These are phyloP conservation scores for Ustilago curta DNA, from an alignment of 1,284 basidiomycete genomes.

Conservation along the genomic window DNA sequence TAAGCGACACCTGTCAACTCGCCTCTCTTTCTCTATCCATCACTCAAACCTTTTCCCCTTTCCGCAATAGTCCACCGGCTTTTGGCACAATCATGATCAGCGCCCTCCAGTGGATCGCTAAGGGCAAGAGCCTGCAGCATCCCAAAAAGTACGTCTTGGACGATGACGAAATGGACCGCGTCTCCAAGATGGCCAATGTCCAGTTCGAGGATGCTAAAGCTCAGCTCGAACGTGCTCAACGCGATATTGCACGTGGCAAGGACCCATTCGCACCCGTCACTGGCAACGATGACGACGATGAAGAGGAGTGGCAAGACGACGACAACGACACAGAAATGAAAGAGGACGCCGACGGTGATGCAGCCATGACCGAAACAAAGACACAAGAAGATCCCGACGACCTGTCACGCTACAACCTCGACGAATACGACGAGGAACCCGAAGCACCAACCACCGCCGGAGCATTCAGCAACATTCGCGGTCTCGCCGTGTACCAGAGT, in stretches of 20 bases:
- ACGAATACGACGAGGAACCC: slow-evolving; percentile 81
- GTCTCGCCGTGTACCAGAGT: slow-evolving; percentile 88
- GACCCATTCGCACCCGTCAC: slow-evolving; percentile 51
- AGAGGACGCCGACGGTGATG: slow-evolving; percentile 76
- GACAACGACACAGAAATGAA: slow-evolving; percentile 69
- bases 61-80: neutral
- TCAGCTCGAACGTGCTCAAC: slow-evolving; percentile 76
- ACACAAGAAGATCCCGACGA: slow-evolving; percentile 77
- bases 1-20: too few species aligned
- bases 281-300: slow-evolving; percentile 46
- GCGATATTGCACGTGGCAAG: slow-evolving; percentile 50
- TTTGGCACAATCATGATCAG: slow-evolving; percentile 70
- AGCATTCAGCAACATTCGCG: slow-evolving; percentile 95
- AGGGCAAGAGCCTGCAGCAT: slow-evolving; percentile 81
- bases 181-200: slow-evolving; percentile 86
- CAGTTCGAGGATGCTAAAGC: slow-evolving; percentile 87
- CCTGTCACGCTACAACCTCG: slow-evolving; percentile 89
- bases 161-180: slow-evolving; percentile 88
- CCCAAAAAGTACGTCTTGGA: slow-evolving; percentile 91
- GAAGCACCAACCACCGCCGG: slow-evolving; percentile 73
- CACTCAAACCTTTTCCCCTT: neutral
- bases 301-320: slow-evolving; percentile 50
- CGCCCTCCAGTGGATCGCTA: slow-evolving; percentile 79
- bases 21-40: neutral
- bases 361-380: slow-evolving; percentile 67